Percentiles rank a stretch among this genome's conserved stretches.
These are phyloP conservation scores for Cutaneotrichosporon mucoides DNA, from an alignment of 1,284 basidiomycete genomes.

Conservation along the genomic window DNA sequence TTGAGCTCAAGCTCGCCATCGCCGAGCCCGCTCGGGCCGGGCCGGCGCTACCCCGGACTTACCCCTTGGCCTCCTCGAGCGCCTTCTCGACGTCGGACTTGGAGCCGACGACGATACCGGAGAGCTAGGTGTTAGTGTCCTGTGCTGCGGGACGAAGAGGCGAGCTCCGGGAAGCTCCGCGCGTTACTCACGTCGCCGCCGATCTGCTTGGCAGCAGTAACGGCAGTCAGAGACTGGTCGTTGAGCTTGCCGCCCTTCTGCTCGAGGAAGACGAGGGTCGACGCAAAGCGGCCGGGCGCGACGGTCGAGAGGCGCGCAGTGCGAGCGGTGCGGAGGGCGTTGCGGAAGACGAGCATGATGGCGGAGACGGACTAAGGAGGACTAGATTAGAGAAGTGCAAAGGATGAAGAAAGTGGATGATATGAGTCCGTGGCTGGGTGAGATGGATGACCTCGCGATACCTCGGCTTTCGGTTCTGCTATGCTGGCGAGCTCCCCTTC, in stretches of 20 bases:
- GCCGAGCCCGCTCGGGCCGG: background rate
- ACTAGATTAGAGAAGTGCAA: background rate
- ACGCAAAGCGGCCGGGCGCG: conserved; percentile 39
- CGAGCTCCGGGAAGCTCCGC: too few relatives aligned
- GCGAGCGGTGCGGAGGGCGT: conserved; percentile 18
- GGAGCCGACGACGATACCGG: conserved; percentile 78
- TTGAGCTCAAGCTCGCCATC: background rate
- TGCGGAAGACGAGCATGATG: conserved; percentile 24
- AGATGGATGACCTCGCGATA: background rate
- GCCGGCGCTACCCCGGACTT: conserved; percentile 14
- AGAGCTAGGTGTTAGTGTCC: conserved; percentile 54
- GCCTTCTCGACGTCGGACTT: conserved; percentile 66
- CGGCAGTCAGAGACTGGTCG: conserved; percentile 77
- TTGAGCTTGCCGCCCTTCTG: conserved; percentile 79
- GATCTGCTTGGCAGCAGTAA: conserved; percentile 81
- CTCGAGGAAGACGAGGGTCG: conserved; percentile 78
- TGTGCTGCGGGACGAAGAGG: too few relatives aligned
- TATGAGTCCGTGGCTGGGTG: too few relatives aligned
- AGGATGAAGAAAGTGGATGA: background rate
- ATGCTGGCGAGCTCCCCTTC: background rate
- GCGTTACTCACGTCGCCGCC: conserved; percentile 54
- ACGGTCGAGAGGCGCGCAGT: conserved; percentile 14
- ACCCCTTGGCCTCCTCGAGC: conserved; percentile 77
- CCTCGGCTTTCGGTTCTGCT: conserved; percentile 4
- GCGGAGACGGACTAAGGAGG: background rate